Evolutionary conservation across 192 early-diverging fungal species (phyloP), one percentile per base, ranked within the genome.

Genomic region (Podila epicladia): DNA sequence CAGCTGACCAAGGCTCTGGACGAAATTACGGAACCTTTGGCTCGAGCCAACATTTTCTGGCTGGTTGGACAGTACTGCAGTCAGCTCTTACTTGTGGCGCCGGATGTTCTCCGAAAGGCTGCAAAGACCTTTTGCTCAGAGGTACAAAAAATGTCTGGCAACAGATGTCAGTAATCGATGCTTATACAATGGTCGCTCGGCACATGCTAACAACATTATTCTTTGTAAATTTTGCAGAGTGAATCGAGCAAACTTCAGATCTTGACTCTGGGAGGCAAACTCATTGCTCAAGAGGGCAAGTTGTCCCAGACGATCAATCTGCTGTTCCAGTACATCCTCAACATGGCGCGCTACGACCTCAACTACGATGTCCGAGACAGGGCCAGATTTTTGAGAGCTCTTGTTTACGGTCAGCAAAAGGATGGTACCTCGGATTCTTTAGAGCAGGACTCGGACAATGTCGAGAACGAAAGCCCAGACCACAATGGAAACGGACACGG

Each of bases 351-450:
- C n/a, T 98, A 92, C 73, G 98, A 99, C 82, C 82, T 89, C 22
- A 87, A 92, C 73, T 97, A 93, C 68, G 95, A 97, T 73, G 91
- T 98, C 4, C 87, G 98, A 26, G 98, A 99, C 69, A 90, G 96
- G 15, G 93, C 94, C 12, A 83, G 98, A 53, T 89, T 95, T 62
- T 80, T 95, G 24, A 87, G 88, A 53, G 87, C 75, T 13, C 72
- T 93, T 20, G 82, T 90, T n/a, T 72, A 74, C 68, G 65, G 84
- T 8, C 22, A 62, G 38, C 62, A 57, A 37, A 55, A 67, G 58
- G 31, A 57, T 63, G 50, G 41, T 9, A 22, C 22, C 4, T 38
- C 5, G 3, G 50, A 12, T 20, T 31, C 57, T 11, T 59, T 26
- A 15, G 49, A 64, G 45, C 48, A 33, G 24, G 70, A 72, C 26